These are phyloP conservation scores for Populus alba DNA, from an alignment of 345 rosid genomes.

Conservation along the genomic window DNA sequence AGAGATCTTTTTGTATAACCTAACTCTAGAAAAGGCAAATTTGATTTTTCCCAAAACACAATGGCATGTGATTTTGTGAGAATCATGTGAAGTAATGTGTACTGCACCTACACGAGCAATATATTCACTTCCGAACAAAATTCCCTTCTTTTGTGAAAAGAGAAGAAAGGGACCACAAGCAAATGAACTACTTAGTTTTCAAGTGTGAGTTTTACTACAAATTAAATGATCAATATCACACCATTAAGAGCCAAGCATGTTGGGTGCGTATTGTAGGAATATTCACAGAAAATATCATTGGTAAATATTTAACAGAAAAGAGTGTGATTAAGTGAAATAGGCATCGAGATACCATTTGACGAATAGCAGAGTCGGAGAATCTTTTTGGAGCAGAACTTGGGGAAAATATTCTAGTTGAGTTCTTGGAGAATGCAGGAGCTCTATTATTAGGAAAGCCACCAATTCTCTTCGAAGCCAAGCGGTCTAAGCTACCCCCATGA, in stretches of 20 bases:
- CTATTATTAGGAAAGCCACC: slow-evolving; percentile 59
- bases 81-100: neutral
- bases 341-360: slow-evolving; percentile 65
- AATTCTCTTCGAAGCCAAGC: slow-evolving; percentile 46
- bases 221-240: neutral
- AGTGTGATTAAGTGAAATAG: neutral
- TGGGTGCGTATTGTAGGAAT: neutral
- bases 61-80: neutral
- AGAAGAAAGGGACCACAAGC: neutral
- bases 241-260: neutral
- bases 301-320: neutral
- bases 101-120: neutral
- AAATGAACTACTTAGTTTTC: neutral
- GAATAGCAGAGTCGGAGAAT: slow-evolving; percentile 67
- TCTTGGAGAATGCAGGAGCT: slow-evolving; percentile 63
- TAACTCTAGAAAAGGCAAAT: neutral
- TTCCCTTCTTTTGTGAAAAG: too few species aligned
- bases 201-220: neutral
- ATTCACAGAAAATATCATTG: neutral
- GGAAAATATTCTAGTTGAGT: slow-evolving; percentile 45
- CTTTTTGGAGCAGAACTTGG: slow-evolving; percentile 87
- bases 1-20: neutral
- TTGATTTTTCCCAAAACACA: neutral
- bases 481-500: slow-evolving; percentile 49
- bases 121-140: too few species aligned